Base-by-base conservation (phyloP, 148 eudicot genomes). In the Camellia japonica region DNA sequence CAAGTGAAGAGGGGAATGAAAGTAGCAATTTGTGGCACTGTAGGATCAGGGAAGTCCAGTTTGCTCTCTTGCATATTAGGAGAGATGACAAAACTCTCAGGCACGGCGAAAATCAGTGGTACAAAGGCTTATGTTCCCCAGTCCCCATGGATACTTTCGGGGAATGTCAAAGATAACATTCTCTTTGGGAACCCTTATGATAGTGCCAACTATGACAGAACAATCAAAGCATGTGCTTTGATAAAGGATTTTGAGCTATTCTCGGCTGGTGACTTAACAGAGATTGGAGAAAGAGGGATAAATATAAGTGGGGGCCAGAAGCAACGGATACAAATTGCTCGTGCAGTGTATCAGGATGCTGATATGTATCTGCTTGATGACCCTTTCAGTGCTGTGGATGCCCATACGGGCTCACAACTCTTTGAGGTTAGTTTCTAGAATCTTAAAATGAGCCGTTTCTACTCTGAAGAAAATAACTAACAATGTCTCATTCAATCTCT, bases 221-320 rank as follows among this genome's bases (percentile, higher is more conserved):
- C 98, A 59, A 85, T 94, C 3, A 79, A 88, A 77, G 91, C 99
- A 1, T 97, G 99, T 79, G 99, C 99, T 23, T 84, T 97, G 84
- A 58, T 68, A 65, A 94, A 97, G 86, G 99, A 97, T 85, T 94
- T 97, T 77, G 95, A 97, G 86, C 92, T 97, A 12, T 97, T 97
- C 71, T 80, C 90, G 55, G 88, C 88, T 63, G 99, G 98, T 1
- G 99, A 97, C 81, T 75, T 91, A 8, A 97, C 99, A 3, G 98
- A 97, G 80, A 97, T 97, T 13, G 99, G 99, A 42, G 99, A 97
- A 81, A 84, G 98, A 87, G 98, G 99, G 68, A 94, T 94, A 38
- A 97, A 94, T 73, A 97, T 97, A 98, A 97, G 99, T 16, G 99
- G 99, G 11, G 99, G 99, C 14, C 99, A 94, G 80, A 96, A 96